Percentiles rank a stretch among this genome's conserved stretches.
Conservation (phyloP, 2,329 filamentous ascomycete genomes). For the Pseudovirgaria hyperparasitica region DNA sequence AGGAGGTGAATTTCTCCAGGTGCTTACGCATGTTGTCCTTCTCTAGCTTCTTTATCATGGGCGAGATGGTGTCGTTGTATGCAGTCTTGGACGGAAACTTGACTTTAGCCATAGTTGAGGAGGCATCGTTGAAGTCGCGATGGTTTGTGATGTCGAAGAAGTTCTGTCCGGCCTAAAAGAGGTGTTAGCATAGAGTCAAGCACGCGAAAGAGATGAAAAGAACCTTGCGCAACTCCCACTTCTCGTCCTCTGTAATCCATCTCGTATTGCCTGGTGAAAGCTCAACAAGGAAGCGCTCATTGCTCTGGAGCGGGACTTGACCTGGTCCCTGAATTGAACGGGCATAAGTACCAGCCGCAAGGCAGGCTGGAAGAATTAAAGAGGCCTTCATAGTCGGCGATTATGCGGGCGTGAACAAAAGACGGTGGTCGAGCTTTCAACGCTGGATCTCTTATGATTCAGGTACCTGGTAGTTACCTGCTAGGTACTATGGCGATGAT, state of each 20-base stretch:
- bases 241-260: constrained; percentile 90
- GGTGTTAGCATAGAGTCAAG: constrained; percentile 11
- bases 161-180: constrained; percentile 60
- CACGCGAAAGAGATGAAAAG: constrained; percentile 14
- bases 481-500: too few species aligned
- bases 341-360: constrained; percentile 5
- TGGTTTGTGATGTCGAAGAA: constrained; percentile 93
- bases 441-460: too few species aligned
- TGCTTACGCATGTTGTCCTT: constrained; percentile 67
- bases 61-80: constrained; percentile 52
- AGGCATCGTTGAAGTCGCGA: constrained; percentile 45
- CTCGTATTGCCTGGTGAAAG: constrained; percentile 66
- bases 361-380: constrained; percentile 2
- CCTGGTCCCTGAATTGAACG: constrained; percentile 4
- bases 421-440: too few species aligned
- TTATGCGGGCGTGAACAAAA: too few species aligned
- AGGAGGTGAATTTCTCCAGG: constrained; percentile 64
- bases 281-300: constrained; percentile 59
- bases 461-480: too few species aligned
- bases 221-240: constrained; percentile 81
- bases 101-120: constrained; percentile 28
- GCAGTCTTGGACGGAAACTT: constrained; percentile 54
- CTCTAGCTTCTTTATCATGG: constrained; percentile 55
- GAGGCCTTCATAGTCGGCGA: constrained; percentile 4
- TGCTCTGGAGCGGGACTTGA: constrained; percentile 4